Evolutionary conservation across 2,329 filamentous ascomycete species (phyloP).

Genomic region (Hansfordia pulvinata): DNA sequence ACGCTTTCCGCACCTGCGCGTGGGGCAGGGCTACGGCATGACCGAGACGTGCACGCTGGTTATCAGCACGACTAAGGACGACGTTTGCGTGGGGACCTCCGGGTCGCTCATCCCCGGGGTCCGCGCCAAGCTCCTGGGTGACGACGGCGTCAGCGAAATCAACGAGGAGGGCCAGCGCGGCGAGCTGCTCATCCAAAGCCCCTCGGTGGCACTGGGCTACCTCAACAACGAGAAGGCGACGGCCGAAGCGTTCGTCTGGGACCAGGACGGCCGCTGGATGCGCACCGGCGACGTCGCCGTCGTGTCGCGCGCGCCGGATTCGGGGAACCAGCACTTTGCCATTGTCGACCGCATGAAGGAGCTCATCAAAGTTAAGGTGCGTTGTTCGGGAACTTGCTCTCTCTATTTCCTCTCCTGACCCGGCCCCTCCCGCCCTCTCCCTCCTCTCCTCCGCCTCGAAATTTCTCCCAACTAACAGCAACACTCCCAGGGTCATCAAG

Average conservation of each 20-base stretch:
- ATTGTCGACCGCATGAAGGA: slow-evolving; percentile 62
- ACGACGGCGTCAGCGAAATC: slow-evolving; percentile 59
- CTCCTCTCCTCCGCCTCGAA: background rate
- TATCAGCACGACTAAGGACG: slow-evolving; percentile 40
- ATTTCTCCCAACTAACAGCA: background rate
- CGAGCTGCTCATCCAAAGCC: slow-evolving; percentile 67
- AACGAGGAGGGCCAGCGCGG: slow-evolving; percentile 54
- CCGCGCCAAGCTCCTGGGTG: slow-evolving; percentile 51
- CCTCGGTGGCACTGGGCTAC: slow-evolving; percentile 70
- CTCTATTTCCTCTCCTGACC: background rate
- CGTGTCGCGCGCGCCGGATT: slow-evolving; percentile 44
- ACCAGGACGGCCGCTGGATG: slow-evolving; percentile 62
- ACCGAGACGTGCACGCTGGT: slow-evolving; percentile 69
- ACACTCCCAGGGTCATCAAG: slow-evolving; percentile 50
- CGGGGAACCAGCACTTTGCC: slow-evolving; percentile 67
- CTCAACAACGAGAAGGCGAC: slow-evolving; percentile 77
- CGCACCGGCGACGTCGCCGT: slow-evolving; percentile 77
- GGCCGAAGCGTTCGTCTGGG: slow-evolving; percentile 58
- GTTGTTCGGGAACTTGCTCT: background rate
- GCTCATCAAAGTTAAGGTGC: slow-evolving; percentile 36
- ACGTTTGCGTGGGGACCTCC: slow-evolving; percentile 58
- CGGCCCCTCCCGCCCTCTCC: too few species aligned
- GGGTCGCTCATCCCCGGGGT: slow-evolving; percentile 55
- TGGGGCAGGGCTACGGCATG: slow-evolving; percentile 61
- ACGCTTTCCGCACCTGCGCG: slow-evolving; percentile 35